Percentiles rank a stretch among this genome's conserved stretches.
Evolutionary conservation across 2,329 filamentous ascomycete genomes (phyloP).

Genomic region (Metarhizium anisopliae): DNA sequence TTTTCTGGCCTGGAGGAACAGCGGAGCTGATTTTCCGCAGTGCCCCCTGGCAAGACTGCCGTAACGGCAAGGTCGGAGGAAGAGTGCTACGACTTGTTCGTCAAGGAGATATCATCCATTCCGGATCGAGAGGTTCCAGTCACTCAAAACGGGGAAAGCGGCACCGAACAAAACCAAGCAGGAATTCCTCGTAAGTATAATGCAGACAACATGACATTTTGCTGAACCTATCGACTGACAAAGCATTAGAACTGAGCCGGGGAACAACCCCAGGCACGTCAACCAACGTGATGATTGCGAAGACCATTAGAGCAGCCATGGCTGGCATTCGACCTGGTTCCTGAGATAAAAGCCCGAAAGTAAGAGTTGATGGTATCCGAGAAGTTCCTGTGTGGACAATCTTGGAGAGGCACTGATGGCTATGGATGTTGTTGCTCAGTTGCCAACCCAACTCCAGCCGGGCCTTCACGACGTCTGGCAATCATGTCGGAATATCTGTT

Average conservation of each 20-base stretch:
- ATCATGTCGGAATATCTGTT: too few species aligned
- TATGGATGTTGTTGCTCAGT: not conserved
- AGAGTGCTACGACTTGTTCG: constrained; percentile 16
- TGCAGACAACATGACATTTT: not conserved
- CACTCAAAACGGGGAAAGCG: not conserved
- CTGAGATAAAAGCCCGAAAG: constrained; percentile 2
- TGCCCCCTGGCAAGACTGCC: not conserved
- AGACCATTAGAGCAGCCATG: constrained; percentile 22
- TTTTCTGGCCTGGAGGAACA: not conserved
- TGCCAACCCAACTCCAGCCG: not conserved
- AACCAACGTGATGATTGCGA: constrained; percentile 22
- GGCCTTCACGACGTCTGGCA: not conserved
- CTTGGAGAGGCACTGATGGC: not conserved
- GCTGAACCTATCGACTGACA: not conserved
- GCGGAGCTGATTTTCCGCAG: not conserved
- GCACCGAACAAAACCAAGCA: not conserved
- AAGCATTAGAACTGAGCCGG: not conserved
- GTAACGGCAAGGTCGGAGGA: constrained; percentile 15
- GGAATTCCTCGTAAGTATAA: not conserved
- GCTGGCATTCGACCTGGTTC: constrained; percentile 12
- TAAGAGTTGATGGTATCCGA: not conserved
- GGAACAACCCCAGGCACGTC: constrained; percentile 5
- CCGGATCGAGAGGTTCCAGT: constrained; percentile 15
- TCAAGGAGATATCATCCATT: constrained; percentile 15
- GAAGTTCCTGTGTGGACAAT: not conserved